These are phyloP conservation scores for Juglanconis juglandina DNA, from an alignment of 2,329 filamentous ascomycete genomes.

Conservation along the genomic window DNA sequence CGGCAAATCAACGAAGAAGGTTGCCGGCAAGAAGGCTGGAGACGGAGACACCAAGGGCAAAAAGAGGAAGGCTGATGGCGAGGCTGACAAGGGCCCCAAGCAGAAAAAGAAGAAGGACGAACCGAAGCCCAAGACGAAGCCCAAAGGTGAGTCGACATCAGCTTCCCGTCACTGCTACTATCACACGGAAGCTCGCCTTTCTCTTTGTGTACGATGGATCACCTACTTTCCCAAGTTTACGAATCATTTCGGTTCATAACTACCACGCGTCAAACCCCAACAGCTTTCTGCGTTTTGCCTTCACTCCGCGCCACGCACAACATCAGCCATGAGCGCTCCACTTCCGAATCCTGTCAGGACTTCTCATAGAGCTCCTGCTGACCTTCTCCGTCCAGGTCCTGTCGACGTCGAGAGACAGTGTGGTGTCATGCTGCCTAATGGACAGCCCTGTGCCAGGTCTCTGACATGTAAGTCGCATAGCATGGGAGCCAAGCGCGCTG, in stretches of 20 bases:
- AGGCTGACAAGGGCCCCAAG: constrained; percentile 79
- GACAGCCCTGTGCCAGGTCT: constrained; percentile 80
- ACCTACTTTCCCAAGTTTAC: background rate
- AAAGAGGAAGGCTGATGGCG: constrained; percentile 72
- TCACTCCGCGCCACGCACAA: background rate
- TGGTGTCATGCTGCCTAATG: constrained; percentile 80
- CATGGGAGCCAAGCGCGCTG: constrained; percentile 91
- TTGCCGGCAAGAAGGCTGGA: constrained; percentile 61
- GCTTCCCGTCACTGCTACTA: background rate
- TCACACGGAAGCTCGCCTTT: background rate
- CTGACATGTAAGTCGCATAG: constrained; percentile 90
- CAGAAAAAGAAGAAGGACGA: constrained; percentile 96
- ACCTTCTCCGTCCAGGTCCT: constrained; percentile 52
- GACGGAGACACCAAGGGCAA: constrained; percentile 64
- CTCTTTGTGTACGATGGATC: background rate
- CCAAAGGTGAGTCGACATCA: constrained; percentile 57
- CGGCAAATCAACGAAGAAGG: constrained; percentile 55
- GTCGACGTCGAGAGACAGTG: constrained; percentile 94
- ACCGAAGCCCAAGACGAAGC: constrained; percentile 80
- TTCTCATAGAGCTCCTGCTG: background rate
- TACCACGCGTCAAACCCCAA: constrained; percentile 1
- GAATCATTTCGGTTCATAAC: background rate
- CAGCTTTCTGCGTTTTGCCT: background rate
- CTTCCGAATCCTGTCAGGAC: background rate
- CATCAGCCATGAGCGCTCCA: background rate